phyloP scores from a whole-genome alignment of 768 basidiomycete species.

The Trametes cubensis region DNA sequence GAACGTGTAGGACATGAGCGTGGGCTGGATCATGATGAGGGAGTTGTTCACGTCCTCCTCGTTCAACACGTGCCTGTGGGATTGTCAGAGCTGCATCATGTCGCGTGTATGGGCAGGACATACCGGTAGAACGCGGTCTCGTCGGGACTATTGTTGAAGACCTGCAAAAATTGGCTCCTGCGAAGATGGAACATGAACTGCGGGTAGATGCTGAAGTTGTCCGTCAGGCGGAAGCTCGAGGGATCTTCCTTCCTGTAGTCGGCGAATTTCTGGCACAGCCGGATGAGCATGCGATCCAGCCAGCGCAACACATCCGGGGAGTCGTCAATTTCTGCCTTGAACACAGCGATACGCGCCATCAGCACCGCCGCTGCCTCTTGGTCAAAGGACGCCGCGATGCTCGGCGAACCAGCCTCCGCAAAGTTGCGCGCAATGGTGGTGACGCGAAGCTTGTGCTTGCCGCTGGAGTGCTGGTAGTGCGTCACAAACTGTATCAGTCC shows the following conservation, averaged over 20 bases:
- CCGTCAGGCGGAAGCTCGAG: conserved; percentile 85
- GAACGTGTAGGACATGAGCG: conserved; percentile 97
- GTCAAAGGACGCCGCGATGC: conserved; percentile 92
- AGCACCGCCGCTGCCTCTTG: conserved; percentile 97
- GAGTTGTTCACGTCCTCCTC: conserved; percentile 99
- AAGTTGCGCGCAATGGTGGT: conserved; percentile 98
- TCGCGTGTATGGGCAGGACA: conserved; percentile 27
- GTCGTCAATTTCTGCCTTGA: conserved; percentile 99
- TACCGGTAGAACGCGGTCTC: conserved; percentile 98
- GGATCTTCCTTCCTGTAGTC: conserved; percentile 99
- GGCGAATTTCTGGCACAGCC: conserved; percentile 98
- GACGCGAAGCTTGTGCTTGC: conserved; percentile 94
- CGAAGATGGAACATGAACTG: conserved; percentile 99
- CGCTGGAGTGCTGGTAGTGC: conserved; percentile 96
- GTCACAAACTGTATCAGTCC: conserved; percentile 98
- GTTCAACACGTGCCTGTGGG: conserved; percentile 82
- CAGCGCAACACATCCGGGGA: conserved; percentile 94
- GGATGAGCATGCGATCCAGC: conserved; percentile 98
- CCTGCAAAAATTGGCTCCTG: conserved; percentile 97
- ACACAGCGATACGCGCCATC: conserved; percentile 98
- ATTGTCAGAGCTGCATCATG: neutral
- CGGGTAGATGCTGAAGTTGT: conserved; percentile 98
- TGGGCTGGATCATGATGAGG: conserved; percentile 99
- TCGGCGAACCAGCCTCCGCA: conserved; percentile 94
- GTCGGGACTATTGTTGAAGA: conserved; percentile 99